phyloP scores from a whole-genome alignment of 306 rosid genomes.

The Gleditsia sinensis region DNA sequence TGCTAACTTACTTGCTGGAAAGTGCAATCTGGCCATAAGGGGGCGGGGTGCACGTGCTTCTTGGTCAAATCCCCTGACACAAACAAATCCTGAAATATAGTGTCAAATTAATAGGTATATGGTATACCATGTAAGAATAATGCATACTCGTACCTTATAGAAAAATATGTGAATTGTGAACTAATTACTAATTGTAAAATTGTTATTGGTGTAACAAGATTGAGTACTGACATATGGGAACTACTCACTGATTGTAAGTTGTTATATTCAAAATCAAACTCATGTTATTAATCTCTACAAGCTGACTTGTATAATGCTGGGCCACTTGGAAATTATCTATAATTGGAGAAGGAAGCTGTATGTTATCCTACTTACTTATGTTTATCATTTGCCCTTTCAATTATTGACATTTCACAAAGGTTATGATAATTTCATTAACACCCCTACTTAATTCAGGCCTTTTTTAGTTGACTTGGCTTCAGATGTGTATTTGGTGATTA shows the following conservation, averaged over 20 bases:
- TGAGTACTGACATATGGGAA: background rate
- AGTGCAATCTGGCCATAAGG: constrained; percentile 67
- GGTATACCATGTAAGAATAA: background rate
- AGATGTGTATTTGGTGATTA: background rate
- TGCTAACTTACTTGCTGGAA: constrained; percentile 60
- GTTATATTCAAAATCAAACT: background rate
- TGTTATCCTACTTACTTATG: background rate
- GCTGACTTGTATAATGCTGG: background rate
- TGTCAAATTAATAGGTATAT: constrained; percentile 26
- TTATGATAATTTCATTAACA: background rate
- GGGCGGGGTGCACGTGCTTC: constrained; percentile 71
- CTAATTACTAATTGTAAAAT: constrained; percentile 23
- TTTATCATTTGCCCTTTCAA: background rate
- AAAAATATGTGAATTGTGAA: constrained; percentile 23
- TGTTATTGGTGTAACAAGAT: background rate
- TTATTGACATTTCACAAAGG: background rate
- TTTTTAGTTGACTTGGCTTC: background rate
- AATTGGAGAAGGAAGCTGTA: constrained; percentile 4
- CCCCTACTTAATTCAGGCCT: background rate
- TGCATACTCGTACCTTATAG: background rate
- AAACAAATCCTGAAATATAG: constrained; percentile 76
- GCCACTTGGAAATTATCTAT: background rate
- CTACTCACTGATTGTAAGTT: background rate
- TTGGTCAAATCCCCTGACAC: constrained; percentile 91
- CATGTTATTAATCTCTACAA: constrained; percentile 2